phyloP scores from a whole-genome alignment of 345 rosid species.

The Anacardium occidentale region DNA sequence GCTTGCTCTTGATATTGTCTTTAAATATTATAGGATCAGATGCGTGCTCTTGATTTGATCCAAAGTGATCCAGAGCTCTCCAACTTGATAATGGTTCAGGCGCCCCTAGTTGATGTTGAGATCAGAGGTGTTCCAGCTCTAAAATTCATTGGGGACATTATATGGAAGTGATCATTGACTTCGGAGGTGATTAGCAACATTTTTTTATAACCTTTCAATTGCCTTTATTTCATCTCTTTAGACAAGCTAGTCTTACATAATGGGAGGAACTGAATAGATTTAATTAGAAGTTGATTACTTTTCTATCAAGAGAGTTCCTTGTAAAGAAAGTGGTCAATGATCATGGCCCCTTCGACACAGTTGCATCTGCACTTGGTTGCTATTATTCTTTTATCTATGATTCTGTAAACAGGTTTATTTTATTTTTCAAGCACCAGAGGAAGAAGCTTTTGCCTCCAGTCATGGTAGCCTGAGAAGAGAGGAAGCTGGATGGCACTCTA shows the following conservation, averaged over 20 bases:
- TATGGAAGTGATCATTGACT: slow-evolving; percentile 68
- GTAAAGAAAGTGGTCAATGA: neutral
- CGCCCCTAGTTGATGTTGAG: slow-evolving; percentile 92
- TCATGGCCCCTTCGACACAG: neutral
- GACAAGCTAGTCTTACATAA: neutral
- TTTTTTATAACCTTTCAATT: neutral
- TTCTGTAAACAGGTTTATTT: neutral
- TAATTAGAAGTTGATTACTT: neutral
- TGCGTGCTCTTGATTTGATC: slow-evolving; percentile 88
- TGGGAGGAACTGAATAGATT: neutral
- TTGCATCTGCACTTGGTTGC: neutral
- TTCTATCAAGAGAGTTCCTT: neutral
- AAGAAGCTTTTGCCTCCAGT: neutral
- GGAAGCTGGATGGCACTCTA: neutral
- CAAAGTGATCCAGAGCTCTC: slow-evolving; percentile 73
- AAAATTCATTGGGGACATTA: slow-evolving; percentile 76
- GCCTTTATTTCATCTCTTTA: neutral
- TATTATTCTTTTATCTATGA: neutral
- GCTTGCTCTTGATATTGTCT: neutral
- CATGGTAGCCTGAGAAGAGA: neutral
- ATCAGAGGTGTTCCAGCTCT: slow-evolving; percentile 97
- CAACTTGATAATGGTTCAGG: slow-evolving; percentile 61
- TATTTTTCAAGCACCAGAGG: neutral
- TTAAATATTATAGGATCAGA: slow-evolving; percentile 70
- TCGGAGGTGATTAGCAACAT: neutral